Base-by-base conservation (phyloP, 176 grass and related monocot genomes). In the Phoenix roebelenii region DNA sequence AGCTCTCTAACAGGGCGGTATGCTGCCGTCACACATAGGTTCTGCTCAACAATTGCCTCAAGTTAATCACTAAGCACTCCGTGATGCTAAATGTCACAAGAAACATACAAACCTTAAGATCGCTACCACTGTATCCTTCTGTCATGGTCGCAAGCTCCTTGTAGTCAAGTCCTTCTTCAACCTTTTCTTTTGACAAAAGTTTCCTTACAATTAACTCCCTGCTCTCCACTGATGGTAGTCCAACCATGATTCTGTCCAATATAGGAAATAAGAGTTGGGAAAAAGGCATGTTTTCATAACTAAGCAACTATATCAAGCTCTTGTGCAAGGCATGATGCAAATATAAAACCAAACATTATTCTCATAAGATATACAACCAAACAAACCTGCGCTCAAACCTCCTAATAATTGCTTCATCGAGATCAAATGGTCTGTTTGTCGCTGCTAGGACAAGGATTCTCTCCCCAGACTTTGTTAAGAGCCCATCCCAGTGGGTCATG, bases 371-470 rank as follows among this genome's bases (percentile, higher is more conserved):
- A 56, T 18, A 10, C 19, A 20, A 10, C 2, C 39, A 54, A 67
- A 80, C 80, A 16, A 15, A 98, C 94, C 94, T 91, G 76, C 88
- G 88, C 54, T 99, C 94, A 53, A 99, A 99, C 60, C 94, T 85
- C 59, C 94, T 76, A 66, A 99, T 86, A 74, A 99, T 99, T 29
- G 94, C 94, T 88, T 99, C 88, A 55, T 99, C 94, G 3, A 99
- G 94, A 49, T 99, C 94, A n/a, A 99, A 99, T 0, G 94, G 94
- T 49, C 94, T 82, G 58, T 99, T 99, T 71, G 94, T 99, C 3
- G 94, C 94, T 0, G 94, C 94, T 54, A 99, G 94, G 71, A 99
- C 94, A n/a, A 99, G 88, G 23, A 99, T 85, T 48, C 78, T 87
- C 78, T 99, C 85, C 3, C 73, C 73, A 0, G 79, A 50, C 51